Conservation (phyloP, 2,329 filamentous ascomycete species). For the Colletotrichum sansevieriae region DNA sequence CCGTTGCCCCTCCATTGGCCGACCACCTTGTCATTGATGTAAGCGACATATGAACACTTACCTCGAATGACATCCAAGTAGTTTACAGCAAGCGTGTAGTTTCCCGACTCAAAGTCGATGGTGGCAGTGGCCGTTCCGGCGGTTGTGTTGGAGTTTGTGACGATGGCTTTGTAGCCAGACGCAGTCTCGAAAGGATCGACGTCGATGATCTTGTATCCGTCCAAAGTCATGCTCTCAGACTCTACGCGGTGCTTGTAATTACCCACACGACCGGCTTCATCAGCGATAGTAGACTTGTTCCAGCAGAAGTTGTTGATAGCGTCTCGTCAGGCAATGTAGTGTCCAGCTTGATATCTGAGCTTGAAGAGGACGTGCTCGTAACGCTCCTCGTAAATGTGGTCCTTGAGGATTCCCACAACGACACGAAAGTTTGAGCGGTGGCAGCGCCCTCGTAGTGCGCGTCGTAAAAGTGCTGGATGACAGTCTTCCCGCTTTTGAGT, state of each 20-base stretch:
- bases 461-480: conserved; percentile 77
- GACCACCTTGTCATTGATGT: conserved; percentile 64
- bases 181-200: conserved; percentile 70
- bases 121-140: conserved; percentile 61
- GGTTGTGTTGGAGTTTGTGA: conserved; percentile 66
- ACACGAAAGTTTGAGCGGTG: conserved; percentile 70
- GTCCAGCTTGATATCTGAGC: conserved; percentile 75
- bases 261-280: conserved; percentile 67
- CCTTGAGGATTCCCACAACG: conserved; percentile 67
- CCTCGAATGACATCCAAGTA: conserved; percentile 76
- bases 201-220: conserved; percentile 66
- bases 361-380: conserved; percentile 70
- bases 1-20: conserved; percentile 71
- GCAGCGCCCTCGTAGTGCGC: conserved; percentile 71
- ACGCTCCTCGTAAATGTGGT: conserved; percentile 70
- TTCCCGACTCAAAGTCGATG: conserved; percentile 63
- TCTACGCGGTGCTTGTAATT: conserved; percentile 76
- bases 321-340: conserved; percentile 79
- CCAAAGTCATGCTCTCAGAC: conserved; percentile 73
- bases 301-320: conserved; percentile 74
- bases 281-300: conserved; percentile 71
- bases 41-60: conserved; percentile 66
- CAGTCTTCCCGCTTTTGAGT: conserved; percentile 73
- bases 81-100: conserved; percentile 74
- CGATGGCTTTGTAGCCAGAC: conserved; percentile 66